Conservation (phyloP, 768 basidiomycete species). For the Holtermannia corniformis region DNA sequence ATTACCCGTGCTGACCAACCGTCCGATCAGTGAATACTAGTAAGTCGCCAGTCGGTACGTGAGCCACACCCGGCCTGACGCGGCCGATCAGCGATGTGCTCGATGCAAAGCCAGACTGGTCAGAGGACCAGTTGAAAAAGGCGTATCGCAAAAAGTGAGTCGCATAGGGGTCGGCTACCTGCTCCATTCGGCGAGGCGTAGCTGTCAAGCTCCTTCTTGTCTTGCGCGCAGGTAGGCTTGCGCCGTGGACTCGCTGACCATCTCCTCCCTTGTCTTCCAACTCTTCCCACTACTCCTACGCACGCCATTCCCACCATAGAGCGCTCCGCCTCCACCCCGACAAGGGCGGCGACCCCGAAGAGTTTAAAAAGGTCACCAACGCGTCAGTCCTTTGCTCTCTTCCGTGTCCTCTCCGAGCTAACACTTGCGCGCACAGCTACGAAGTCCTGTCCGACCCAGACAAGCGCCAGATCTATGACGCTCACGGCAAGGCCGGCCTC, state of each 20-base stretch:
- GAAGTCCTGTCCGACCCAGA: slow-evolving; percentile 78
- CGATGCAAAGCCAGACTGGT: slow-evolving; percentile 67
- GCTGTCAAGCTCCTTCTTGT: neutral
- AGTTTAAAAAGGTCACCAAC: slow-evolving; percentile 82
- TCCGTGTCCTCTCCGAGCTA: slow-evolving; percentile 6
- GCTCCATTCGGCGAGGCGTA: neutral
- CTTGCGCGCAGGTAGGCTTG: slow-evolving; percentile 2
- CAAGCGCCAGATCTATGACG: slow-evolving; percentile 55
- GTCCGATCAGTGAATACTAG: slow-evolving; percentile 42
- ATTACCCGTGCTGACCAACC: neutral
- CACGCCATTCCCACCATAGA: slow-evolving; percentile 43
- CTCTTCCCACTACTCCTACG: neutral
- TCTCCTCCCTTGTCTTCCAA: slow-evolving; percentile 15
- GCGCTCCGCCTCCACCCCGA: slow-evolving; percentile 79
- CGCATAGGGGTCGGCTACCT: slow-evolving; percentile 6
- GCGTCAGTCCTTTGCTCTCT: slow-evolving; percentile 9
- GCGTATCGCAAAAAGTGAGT: slow-evolving; percentile 87
- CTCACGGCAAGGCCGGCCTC: slow-evolving; percentile 78
- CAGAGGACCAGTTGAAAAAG: slow-evolving; percentile 72
- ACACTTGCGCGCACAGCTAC: slow-evolving; percentile 61
- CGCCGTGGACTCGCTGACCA: slow-evolving; percentile 17
- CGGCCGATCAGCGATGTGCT: slow-evolving; percentile 73
- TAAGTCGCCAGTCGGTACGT: slow-evolving; percentile 9
- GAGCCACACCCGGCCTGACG: neutral
- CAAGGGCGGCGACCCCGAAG: slow-evolving; percentile 91